Evolutionary conservation across 441 rosid genomes (phyloP).

Genomic region (Gossypium schwendimanii): DNA sequence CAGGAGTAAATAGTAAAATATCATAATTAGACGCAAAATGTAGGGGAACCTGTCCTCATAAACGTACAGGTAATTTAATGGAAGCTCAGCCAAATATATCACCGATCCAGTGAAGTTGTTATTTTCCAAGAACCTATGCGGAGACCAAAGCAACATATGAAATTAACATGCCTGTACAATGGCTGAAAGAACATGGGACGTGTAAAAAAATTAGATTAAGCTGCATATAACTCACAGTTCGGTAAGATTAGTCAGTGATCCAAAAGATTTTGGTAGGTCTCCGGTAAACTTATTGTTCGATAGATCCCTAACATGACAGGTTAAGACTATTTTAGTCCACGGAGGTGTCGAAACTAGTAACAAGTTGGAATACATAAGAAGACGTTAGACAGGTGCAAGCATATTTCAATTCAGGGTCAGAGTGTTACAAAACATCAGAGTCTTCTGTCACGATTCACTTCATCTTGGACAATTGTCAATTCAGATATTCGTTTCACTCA

Average conservation of each 20-base stretch:
- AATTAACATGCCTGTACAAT: constrained; percentile 7
- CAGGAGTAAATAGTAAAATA: constrained; percentile 18
- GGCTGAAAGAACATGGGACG: not conserved
- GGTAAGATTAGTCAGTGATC: constrained; percentile 60
- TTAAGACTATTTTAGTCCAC: constrained; percentile 2
- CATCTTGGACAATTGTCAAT: constrained; percentile 1
- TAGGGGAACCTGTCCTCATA: constrained; percentile 10
- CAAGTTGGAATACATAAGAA: not conserved
- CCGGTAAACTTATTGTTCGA: constrained; percentile 75
- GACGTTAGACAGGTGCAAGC: not conserved
- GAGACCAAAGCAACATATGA: not conserved
- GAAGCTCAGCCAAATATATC: constrained; percentile 65
- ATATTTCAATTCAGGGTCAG: not conserved
- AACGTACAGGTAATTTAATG: constrained; percentile 70
- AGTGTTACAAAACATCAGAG: not conserved
- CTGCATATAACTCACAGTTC: constrained; percentile 53
- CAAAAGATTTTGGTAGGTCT: constrained; percentile 87
- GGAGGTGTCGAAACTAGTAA: not conserved
- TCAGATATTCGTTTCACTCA: not conserved
- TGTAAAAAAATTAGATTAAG: constrained; percentile 6
- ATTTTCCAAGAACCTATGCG: constrained; percentile 72
- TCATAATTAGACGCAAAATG: constrained; percentile 12
- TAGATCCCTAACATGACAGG: constrained; percentile 60
- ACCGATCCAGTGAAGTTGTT: constrained; percentile 91
- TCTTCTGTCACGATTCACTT: not conserved